A percentile compares a stretch with the other conserved stretches of the same genome.
phyloP scores from a whole-genome alignment of 176 grass and related monocot species.

The Microstegium vimineum region DNA sequence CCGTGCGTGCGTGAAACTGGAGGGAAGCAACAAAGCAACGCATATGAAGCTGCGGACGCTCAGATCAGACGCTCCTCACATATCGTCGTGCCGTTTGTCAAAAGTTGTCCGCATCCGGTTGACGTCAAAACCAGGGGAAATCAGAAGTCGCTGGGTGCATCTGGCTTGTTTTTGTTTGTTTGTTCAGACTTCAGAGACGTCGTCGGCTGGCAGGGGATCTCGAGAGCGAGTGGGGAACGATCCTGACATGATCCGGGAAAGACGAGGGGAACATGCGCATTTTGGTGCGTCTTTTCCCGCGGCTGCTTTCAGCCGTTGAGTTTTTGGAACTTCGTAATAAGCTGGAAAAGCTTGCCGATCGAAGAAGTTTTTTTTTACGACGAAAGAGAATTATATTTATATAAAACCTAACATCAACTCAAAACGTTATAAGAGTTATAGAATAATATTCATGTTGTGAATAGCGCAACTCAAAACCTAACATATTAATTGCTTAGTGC shows the following conservation, averaged over 20 bases:
- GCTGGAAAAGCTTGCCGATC: neutral
- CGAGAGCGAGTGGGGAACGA: neutral
- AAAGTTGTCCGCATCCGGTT: neutral
- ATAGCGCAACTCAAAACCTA: too few species aligned
- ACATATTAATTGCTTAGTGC: too few species aligned
- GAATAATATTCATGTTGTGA: too few species aligned
- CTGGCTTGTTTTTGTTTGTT: neutral
- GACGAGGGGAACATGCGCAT: neutral
- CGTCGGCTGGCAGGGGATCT: neutral
- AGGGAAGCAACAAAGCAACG: neutral
- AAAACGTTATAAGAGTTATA: too few species aligned
- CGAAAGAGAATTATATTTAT: too few species aligned
- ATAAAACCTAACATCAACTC: too few species aligned
- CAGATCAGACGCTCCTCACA: neutral
- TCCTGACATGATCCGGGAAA: neutral
- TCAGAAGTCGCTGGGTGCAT: neutral
- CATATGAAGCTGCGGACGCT: neutral
- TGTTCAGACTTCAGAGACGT: slow-evolving; percentile 18
- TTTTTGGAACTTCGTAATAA: neutral
- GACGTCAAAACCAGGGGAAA: neutral
- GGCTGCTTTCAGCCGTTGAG: neutral
- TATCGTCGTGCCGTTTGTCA: neutral
- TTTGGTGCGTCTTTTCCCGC: neutral
- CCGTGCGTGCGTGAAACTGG: neutral
- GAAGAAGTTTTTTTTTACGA: too few species aligned